Evolutionary conservation across 176 grass and related monocot genomes (phyloP).

Genomic region (Urochloa ruziziensis): DNA sequence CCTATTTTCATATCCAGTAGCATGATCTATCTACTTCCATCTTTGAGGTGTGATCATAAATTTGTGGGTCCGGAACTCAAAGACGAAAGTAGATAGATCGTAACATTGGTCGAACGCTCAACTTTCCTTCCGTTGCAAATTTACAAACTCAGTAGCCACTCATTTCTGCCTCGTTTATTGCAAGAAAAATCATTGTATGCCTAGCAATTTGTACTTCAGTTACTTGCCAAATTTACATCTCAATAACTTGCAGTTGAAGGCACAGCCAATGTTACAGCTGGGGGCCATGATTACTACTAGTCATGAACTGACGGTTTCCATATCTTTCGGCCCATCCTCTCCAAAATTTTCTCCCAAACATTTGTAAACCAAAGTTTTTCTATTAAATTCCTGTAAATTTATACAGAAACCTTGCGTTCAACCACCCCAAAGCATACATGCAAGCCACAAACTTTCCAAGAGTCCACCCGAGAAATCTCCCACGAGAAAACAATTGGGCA

Average conservation of each 20-base stretch:
- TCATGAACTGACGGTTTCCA: neutral
- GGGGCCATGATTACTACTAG: neutral
- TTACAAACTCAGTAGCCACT: neutral
- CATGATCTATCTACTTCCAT: neutral
- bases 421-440: neutral
- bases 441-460: neutral
- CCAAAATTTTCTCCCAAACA: neutral
- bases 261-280: neutral
- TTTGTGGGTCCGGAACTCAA: neutral
- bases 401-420: neutral
- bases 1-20: too few relatives aligned
- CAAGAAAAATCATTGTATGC: neutral
- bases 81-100: too few relatives aligned
- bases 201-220: neutral
- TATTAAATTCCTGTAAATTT: neutral
- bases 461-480: neutral
- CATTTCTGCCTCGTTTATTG: neutral
- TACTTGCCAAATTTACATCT: neutral
- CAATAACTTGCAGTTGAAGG: too few relatives aligned
- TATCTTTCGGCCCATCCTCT: neutral
- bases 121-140: neutral
- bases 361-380: neutral
- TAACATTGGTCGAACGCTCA: too few relatives aligned
- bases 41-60: neutral
- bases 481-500: neutral